Base-by-base conservation (phyloP, 371 early-diverging fungal genomes). In the Zopfochytrium polystomum region DNA sequence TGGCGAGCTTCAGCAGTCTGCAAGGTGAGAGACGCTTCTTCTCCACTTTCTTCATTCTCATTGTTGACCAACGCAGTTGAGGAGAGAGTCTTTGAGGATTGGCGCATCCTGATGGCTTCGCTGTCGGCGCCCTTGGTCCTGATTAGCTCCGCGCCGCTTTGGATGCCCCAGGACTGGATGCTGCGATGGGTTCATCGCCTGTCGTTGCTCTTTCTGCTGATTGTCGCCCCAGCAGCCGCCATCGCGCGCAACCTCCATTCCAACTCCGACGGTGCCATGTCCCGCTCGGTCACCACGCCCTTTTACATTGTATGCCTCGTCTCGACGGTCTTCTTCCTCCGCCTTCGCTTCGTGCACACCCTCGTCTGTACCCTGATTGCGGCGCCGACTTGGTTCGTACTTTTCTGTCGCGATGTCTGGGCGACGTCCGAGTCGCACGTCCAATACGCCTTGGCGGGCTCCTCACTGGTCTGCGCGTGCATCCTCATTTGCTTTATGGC, bases 291-390 rank as follows among this genome's bases (percentile, higher is more conserved):
- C 46, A 71, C 68, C 2, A 69, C 74, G 15, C 74, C 74, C 11
- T 56, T 71, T 25, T 77, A 71, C 55, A 76, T 76, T 31, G 65
- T 67, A 31, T 61, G 62, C n/a, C 61, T 74, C n/a, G 58, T 74
- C 34, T 58, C 67, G 15, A 59, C 65, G 49, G 66, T 70, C 31
- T 77, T 73, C 55, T 73, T 77, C 58, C 59, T 72, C 42, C 49
- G 70, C 11, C 52, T 77, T 25, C 70, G 78, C 1, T 77, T 77
- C 55, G 51, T 73, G 11, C 60, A 71, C 55, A 64, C 71, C n/a
- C 25, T 72, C 20, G 32, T 67, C 20, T 66, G 66, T 32, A 51
- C 60, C 9, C 15, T 68, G 3, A 61, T 72, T 30, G 60, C 70
- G 2, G 65, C 61, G 9, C 64, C 66, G 15, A 50, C 66, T 27